phyloP scores from a whole-genome alignment of 768 basidiomycete species.

The Suillus sp. region DNA sequence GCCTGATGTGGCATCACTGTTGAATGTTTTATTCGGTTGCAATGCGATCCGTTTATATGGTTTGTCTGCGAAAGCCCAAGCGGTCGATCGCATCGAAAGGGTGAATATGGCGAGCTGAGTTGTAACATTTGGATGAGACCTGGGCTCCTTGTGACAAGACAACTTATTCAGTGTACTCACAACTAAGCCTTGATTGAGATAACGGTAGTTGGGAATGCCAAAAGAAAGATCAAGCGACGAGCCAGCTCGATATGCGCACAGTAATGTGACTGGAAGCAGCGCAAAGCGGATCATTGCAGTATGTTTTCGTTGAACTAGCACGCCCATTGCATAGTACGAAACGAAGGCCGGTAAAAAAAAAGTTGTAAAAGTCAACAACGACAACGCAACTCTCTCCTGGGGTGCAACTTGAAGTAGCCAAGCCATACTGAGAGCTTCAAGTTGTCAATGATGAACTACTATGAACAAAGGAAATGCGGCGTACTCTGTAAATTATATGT shows the following conservation, averaged over 20 bases:
- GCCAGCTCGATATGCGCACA: constrained; percentile 43
- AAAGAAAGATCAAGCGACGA: constrained; percentile 29
- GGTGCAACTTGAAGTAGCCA: neutral
- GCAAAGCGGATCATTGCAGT: constrained; percentile 42
- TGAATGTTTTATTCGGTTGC: neutral
- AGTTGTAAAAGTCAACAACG: constrained; percentile 34
- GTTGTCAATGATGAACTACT: constrained; percentile 2
- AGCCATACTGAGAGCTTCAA: constrained; percentile 2
- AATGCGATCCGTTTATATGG: constrained; percentile 9
- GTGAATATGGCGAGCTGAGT: constrained; percentile 28
- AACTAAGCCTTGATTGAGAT: constrained; percentile 25
- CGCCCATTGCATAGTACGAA: constrained; percentile 52
- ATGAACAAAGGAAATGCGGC: neutral
- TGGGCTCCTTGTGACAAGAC: neutral
- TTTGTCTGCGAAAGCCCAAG: constrained; percentile 22
- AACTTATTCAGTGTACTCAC: constrained; percentile 18
- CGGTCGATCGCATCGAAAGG: constrained; percentile 26
- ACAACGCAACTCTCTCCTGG: constrained; percentile 17
- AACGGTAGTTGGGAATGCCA: constrained; percentile 15
- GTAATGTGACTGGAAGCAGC: constrained; percentile 51
- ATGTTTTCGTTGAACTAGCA: constrained; percentile 53
- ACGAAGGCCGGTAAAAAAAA: constrained; percentile 45
- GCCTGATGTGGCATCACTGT: neutral
- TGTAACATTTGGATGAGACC: constrained; percentile 7
- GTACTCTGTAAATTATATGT: neutral